Conservation (phyloP, 441 rosid genomes). For the Erysimum cheiri region DNA sequence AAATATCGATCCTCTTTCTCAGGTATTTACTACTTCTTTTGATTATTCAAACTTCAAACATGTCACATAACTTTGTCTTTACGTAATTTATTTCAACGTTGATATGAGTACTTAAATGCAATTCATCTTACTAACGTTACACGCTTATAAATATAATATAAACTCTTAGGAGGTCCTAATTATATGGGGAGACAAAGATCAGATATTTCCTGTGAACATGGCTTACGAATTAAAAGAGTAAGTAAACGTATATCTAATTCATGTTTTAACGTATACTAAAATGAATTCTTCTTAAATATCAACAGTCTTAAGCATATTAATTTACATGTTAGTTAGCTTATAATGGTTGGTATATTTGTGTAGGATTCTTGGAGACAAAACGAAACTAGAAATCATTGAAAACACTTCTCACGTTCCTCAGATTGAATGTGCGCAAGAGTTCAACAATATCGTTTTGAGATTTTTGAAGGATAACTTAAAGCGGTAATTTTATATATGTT, state of each 20-base stretch:
- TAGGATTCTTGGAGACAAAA: conserved; percentile 69
- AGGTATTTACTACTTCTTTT: conserved; percentile 48
- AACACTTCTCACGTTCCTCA: conserved; percentile 75
- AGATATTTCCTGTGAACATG: conserved; percentile 72
- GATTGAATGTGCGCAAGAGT: conserved; percentile 55
- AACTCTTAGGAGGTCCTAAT: conserved; percentile 51
- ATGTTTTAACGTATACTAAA: background rate
- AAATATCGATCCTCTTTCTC: conserved; percentile 59
- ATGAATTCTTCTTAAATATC: background rate
- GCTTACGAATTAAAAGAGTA: conserved; percentile 71
- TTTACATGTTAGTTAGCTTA: background rate
- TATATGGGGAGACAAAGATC: conserved; percentile 80
- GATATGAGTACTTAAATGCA: background rate
- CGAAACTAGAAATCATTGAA: conserved; percentile 58
- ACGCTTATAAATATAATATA: background rate
- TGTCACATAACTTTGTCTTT: background rate
- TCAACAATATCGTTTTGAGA: conserved; percentile 51
- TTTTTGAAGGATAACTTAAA: conserved; percentile 49
- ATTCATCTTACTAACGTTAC: background rate
- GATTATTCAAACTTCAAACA: background rate
- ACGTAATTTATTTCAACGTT: background rate
- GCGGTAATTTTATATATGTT: background rate
- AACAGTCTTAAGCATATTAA: too few relatives aligned
- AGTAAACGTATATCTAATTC: background rate
- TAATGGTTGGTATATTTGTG: conserved; percentile 16